Conservation (phyloP, 768 basidiomycete species). For the Xerocomus spinulosus region DNA sequence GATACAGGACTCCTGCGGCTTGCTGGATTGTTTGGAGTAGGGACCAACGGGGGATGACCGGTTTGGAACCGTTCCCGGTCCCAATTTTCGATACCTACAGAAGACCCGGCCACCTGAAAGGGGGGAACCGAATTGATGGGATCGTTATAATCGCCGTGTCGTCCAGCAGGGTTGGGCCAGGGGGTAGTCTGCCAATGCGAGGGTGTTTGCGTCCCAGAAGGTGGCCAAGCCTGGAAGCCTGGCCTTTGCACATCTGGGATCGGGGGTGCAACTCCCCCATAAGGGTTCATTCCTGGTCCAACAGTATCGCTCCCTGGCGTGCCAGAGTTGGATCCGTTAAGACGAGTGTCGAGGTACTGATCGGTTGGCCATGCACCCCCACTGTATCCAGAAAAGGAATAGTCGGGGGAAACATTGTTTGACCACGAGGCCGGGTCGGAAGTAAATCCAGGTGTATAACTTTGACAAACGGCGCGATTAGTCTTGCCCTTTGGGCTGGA, state of each 20-base stretch:
- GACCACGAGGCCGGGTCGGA: constrained; percentile 4
- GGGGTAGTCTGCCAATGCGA: background rate
- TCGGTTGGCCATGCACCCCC: background rate
- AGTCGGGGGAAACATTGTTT: too few relatives aligned
- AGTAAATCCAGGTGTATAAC: background rate
- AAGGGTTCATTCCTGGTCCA: background rate
- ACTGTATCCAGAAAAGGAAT: background rate
- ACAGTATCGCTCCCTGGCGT: background rate
- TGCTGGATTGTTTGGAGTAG: background rate
- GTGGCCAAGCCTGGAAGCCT: background rate
- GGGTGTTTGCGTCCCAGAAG: background rate
- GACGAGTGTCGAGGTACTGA: background rate
- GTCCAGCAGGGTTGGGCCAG: constrained; percentile 4
- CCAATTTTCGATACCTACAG: background rate
- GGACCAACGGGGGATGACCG: background rate
- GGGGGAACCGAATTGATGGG: too few relatives aligned
- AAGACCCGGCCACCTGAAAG: background rate
- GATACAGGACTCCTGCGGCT: background rate
- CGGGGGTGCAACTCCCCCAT: background rate
- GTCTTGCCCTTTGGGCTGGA: background rate
- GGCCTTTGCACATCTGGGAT: background rate
- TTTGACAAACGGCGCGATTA: background rate
- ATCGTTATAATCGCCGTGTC: background rate
- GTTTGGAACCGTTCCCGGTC: background rate
- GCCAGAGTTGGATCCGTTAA: background rate